Evolutionary conservation across 2,329 filamentous ascomycete species (phyloP), one percentile per base, ranked within the genome.

Genomic region (Penicillium verrucosum): DNA sequence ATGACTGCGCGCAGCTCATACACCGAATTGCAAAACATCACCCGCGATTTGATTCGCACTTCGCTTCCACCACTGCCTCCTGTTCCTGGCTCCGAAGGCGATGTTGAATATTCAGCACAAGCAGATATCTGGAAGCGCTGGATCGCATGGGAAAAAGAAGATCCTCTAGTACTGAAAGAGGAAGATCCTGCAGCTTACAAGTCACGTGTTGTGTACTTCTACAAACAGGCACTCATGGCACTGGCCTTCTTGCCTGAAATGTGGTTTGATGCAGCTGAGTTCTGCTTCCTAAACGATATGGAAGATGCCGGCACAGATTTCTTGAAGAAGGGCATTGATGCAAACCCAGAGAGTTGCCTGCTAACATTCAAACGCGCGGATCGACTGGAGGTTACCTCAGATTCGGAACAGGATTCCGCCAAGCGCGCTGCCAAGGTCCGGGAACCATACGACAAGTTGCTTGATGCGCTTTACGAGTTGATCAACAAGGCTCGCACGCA

Each of bases 1-100:
- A 96, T 99, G 92, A 95, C 92, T 16, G 94, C 95, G 51, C 88
- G 95, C 72, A 92, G 89, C 63, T 92, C 92, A 41, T 91, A 91
- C 70, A 93, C 90, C 41, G 89, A 92, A 37, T 79, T 97, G n/a
- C 90, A 96, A 54, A 95, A 96, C 68, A 87, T 96, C 53, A 92
- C 89, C 1, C 84, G 87, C 38, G 86, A 87, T 9, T 77, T 99
- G 41, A 83, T 85, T 60, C 86, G 92, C 43, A 89, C 85, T 3
- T 92, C 89, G 5, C 77, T 96, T 1, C 91, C 95, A 3, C 84
- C 85, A 10, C 78, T 99, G 2, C 91, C 93, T 2, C 93, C 94
- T 7, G 86, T 89, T 5, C 85, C 86, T 43, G 93, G 92, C 1
- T 97, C 92, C 67, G 89, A 94, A 51, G 94, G 94, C 2, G 86